These are phyloP conservation scores for Gloeophyllum trabeum DNA, from an alignment of 768 basidiomycete genomes.

Conservation along the genomic window DNA sequence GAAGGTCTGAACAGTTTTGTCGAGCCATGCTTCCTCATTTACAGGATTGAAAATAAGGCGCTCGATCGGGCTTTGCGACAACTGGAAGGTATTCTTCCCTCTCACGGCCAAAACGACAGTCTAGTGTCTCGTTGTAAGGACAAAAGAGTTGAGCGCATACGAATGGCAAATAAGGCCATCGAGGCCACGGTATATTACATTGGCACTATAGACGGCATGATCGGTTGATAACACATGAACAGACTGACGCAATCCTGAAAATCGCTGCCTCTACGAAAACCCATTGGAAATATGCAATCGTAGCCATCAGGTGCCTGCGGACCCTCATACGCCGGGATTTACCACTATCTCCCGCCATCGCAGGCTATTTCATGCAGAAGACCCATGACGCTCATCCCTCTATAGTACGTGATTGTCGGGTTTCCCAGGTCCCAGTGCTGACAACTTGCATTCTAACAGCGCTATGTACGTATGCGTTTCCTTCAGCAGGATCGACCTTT, in stretches of 20 bases:
- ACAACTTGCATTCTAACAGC: slow-evolving; percentile 3
- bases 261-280: slow-evolving; percentile 50
- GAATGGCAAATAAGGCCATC: slow-evolving; percentile 28
- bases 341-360: slow-evolving; percentile 34
- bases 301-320: slow-evolving; percentile 55
- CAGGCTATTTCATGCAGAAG: slow-evolving; percentile 49
- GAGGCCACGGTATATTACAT: slow-evolving; percentile 29
- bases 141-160: slow-evolving; percentile 32
- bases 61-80: slow-evolving; percentile 25
- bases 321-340: slow-evolving; percentile 58
- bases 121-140: slow-evolving; percentile 29
- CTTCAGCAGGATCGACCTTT: neutral
- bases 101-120: slow-evolving; percentile 19
- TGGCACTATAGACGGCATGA: neutral
- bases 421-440: neutral
- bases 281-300: slow-evolving; percentile 74
- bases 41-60: slow-evolving; percentile 33
- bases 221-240: slow-evolving; percentile 6
- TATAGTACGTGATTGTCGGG: slow-evolving; percentile 33
- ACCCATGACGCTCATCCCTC: slow-evolving; percentile 52
- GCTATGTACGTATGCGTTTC: slow-evolving; percentile 8
- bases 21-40: slow-evolving; percentile 50
- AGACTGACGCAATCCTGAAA: slow-evolving; percentile 36
- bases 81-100: slow-evolving; percentile 25
- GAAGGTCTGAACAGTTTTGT: slow-evolving; percentile 48